A percentile compares a stretch with the other conserved stretches of the same genome.
phyloP scores from a whole-genome alignment of 371 early-diverging fungal species.

The Rozella allomycis region DNA sequence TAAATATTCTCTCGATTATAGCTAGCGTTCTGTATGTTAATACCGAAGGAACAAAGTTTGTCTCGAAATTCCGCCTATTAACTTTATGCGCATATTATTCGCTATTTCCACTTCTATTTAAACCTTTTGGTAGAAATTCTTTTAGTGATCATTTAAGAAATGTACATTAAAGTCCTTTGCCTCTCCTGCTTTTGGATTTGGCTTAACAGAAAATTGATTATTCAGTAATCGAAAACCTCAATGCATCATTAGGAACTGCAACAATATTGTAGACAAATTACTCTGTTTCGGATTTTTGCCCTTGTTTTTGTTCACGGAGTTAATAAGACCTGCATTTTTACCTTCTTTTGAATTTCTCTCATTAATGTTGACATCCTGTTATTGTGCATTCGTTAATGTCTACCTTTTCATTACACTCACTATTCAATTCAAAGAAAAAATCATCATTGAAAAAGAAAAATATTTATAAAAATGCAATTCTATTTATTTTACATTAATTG shows the following conservation, averaged over 20 bases:
- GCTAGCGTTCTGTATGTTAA: slow-evolving; percentile 9
- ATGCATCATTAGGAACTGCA: too few species aligned
- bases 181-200: slow-evolving; percentile 2
- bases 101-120: slow-evolving; percentile 68
- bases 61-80: slow-evolving; percentile 30
- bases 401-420: too few species aligned
- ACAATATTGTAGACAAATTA: slow-evolving; percentile 20
- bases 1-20: slow-evolving; percentile 1
- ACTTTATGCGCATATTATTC: slow-evolving; percentile 47
- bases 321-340: slow-evolving; percentile 7
- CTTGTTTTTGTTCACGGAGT: slow-evolving; percentile 35
- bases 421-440: too few species aligned
- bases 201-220: slow-evolving; percentile 1
- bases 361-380: slow-evolving; percentile 54
- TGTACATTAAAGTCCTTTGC: too few species aligned
- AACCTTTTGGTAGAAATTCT: slow-evolving; percentile 29
- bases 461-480: too few species aligned
- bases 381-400: slow-evolving; percentile 48
- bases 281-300: slow-evolving; percentile 41
- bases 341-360: slow-evolving; percentile 68
- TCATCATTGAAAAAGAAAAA: too few species aligned
- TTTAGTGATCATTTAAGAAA: background rate
- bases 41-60: slow-evolving; percentile 1
- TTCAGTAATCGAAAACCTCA: too few species aligned
- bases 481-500: too few species aligned